phyloP scores from a whole-genome alignment of 176 grass and related monocot genomes.

The Oryza glaberrima region DNA sequence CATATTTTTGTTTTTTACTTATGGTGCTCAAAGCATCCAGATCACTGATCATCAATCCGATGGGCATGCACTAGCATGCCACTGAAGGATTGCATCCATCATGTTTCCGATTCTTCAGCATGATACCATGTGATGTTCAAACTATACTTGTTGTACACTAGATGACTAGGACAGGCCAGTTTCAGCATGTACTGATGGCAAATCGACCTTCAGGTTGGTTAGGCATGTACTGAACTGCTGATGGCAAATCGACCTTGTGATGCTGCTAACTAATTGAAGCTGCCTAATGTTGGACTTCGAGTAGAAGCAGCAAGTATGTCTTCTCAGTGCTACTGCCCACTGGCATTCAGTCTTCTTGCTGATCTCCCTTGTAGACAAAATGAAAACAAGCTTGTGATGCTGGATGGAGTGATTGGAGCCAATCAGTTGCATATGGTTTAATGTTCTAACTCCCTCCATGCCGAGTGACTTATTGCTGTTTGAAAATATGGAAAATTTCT shows the following conservation, averaged over 20 bases:
- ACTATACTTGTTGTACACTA: background rate
- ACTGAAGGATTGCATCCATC: background rate
- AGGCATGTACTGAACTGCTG: background rate
- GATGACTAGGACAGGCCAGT: background rate
- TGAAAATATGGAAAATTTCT: background rate
- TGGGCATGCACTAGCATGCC: background rate
- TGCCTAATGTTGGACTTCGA: background rate
- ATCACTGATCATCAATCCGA: background rate
- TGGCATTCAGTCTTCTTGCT: slow-evolving; percentile 34
- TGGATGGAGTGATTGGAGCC: background rate
- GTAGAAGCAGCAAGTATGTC: slow-evolving; percentile 36
- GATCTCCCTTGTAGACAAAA: background rate
- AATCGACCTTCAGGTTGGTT: background rate
- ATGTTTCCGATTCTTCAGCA: background rate
- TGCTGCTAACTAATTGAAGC: background rate
- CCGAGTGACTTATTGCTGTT: background rate
- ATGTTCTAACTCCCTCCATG: too few species aligned
- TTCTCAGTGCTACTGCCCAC: slow-evolving; percentile 39
- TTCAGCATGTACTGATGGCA: background rate
- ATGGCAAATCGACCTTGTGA: background rate
- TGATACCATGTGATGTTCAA: background rate
- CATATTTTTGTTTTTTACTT: too few species aligned
- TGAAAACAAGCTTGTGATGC: background rate
- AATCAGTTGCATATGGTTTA: background rate
- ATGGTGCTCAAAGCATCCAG: background rate